These are phyloP conservation scores for Graphiopsis chlorocephala DNA, from an alignment of 2,329 filamentous ascomycete genomes.

Conservation along the genomic window DNA sequence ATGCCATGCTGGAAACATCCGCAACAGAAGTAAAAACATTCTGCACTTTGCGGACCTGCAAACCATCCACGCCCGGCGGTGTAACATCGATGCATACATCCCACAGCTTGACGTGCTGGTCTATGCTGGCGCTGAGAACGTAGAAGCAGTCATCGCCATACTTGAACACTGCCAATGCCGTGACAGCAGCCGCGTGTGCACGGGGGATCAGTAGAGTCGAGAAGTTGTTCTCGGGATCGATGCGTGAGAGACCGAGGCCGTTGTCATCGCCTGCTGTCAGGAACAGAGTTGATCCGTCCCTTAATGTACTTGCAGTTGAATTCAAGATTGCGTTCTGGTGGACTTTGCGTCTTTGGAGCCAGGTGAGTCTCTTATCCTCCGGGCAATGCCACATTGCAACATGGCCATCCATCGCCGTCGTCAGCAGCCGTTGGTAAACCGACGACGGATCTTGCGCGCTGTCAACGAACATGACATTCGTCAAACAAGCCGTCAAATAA, in stretches of 20 bases:
- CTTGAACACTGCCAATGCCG: conserved; percentile 45
- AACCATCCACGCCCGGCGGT: conserved; percentile 23
- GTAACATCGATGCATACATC: conserved; percentile 30
- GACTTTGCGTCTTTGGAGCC: conserved; percentile 46
- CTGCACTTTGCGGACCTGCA: conserved; percentile 29
- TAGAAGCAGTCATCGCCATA: conserved; percentile 15
- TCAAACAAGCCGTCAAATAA: conserved; percentile 63
- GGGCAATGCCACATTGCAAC: conserved; percentile 57
- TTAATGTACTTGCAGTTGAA: conserved; percentile 37
- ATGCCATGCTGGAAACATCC: conserved; percentile 52
- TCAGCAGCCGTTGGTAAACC: conserved; percentile 50
- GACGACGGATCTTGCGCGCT: neutral
- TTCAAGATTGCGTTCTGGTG: conserved; percentile 82
- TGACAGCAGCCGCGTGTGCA: conserved; percentile 72
- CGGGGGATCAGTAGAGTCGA: conserved; percentile 47
- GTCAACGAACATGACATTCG: conserved; percentile 50
- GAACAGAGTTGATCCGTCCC: conserved; percentile 48
- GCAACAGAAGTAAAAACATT: conserved; percentile 50
- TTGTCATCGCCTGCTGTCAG: conserved; percentile 88
- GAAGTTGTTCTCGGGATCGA: conserved; percentile 7
- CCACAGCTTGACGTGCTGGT: conserved; percentile 51
- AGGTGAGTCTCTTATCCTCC: conserved; percentile 26
- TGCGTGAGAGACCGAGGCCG: conserved; percentile 62
- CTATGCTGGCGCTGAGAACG: conserved; percentile 40
- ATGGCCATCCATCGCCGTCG: conserved; percentile 78